A percentile compares a stretch with the other conserved stretches of the same genome.
These are phyloP conservation scores for Blastocystis sp. DNA, from an alignment of 352 stramenopile species.

Conservation along the genomic window DNA sequence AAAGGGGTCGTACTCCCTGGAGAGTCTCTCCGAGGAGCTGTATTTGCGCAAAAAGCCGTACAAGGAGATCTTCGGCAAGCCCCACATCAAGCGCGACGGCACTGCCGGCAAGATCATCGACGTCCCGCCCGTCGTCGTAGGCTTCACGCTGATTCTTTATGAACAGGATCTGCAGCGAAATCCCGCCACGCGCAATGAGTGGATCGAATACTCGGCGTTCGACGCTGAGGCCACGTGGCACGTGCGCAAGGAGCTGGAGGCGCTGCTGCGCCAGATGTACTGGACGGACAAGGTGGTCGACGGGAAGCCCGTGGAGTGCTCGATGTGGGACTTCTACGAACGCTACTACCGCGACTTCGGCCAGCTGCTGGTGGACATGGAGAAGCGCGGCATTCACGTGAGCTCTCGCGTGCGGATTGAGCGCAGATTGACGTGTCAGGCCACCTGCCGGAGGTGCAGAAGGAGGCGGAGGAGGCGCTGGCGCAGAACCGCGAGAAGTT, in stretches of 20 bases:
- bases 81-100: slow-evolving; percentile 90
- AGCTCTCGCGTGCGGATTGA: slow-evolving; percentile 71
- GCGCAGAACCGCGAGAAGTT: slow-evolving; percentile 74
- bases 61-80: slow-evolving; percentile 92
- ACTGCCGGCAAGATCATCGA: slow-evolving; percentile 78
- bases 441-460: slow-evolving; percentile 86
- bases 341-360: slow-evolving; percentile 94
- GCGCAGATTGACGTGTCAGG: slow-evolving; percentile 77
- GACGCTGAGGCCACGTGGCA: slow-evolving; percentile 94
- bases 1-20: slow-evolving; percentile 83
- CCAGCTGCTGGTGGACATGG: slow-evolving; percentile 95
- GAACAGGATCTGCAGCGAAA: slow-evolving; percentile 81
- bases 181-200: slow-evolving; percentile 82
- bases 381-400: slow-evolving; percentile 87
- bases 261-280: slow-evolving; percentile 83
- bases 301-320: slow-evolving; percentile 17
- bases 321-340: slow-evolving; percentile 94
- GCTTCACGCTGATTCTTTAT: slow-evolving; percentile 73
- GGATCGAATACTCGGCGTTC: slow-evolving; percentile 92
- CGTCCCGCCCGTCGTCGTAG: slow-evolving; percentile 43
- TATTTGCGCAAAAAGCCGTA: slow-evolving; percentile 86
- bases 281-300: slow-evolving; percentile 75
- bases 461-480: slow-evolving; percentile 83
- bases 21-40: slow-evolving; percentile 84
- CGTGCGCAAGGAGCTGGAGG: slow-evolving; percentile 82